Base-by-base conservation (phyloP, 1,284 basidiomycete genomes). In the Hemileia vastatrix region DNA sequence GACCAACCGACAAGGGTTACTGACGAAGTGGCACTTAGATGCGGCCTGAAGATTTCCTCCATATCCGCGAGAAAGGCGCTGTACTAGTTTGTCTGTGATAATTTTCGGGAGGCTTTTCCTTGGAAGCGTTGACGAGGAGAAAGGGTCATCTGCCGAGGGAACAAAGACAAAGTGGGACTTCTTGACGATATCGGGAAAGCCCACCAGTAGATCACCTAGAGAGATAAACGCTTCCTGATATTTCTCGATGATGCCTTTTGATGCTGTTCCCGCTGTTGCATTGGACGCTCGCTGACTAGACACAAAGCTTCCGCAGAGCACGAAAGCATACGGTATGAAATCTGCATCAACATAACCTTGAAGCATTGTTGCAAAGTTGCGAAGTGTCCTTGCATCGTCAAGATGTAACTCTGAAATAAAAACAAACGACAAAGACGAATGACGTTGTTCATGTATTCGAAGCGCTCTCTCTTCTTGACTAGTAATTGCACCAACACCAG, bases 1-100 rank as follows among this genome's bases (percentile, higher is more conserved):
- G 68, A 88, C 88, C 71, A 98, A 83, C 5, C 95, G 84, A 76
- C 90, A 95, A 0, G 94, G 94, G 76, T 97, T 96, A 52, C 85
- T 88, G 0, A 84, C 85, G 71, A 97, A 87, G 68, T 87, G 83
- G 1, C 84, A 80, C 68, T 87, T 86, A 0, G 89, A n/a, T n/a
- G n/a, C n/a, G n/a, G n/a, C n/a, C n/a, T n/a, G n/a, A n/a, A n/a
- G n/a, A n/a, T n/a, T n/a, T n/a, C n/a, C n/a, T n/a, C n/a, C n/a
- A n/a, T n/a, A n/a, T n/a, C n/a, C n/a, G n/a, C n/a, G n/a, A n/a
- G n/a, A n/a, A n/a, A n/a, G n/a, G n/a, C n/a, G n/a, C n/a, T n/a
- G n/a, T n/a, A n/a, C n/a, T n/a, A n/a, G n/a, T n/a, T n/a, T n/a
- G n/a, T n/a, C n/a, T n/a, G n/a, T n/a, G n/a, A n/a, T n/a, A n/a